Evolutionary conservation across 768 basidiomycete species (phyloP).

Genomic region (Megacollybia marginata): DNA sequence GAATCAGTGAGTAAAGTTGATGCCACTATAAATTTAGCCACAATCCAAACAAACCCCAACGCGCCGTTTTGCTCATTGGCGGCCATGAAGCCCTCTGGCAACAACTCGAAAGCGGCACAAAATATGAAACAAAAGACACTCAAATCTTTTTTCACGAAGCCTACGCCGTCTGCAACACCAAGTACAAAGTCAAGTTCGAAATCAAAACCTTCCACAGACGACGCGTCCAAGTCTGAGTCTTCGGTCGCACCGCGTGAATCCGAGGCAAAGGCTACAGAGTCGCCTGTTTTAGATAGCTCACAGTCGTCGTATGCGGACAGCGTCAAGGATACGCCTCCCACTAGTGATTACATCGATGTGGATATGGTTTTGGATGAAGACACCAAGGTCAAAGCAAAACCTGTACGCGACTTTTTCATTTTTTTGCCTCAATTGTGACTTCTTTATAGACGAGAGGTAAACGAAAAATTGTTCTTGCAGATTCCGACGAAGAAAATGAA

Average conservation of each 20-base stretch:
- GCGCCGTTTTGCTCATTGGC: background rate
- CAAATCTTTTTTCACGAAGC: conserved; percentile 55
- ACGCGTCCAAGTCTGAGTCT: conserved; percentile 7
- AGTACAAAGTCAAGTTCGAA: conserved; percentile 15
- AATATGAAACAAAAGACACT: conserved; percentile 66
- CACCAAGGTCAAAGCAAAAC: conserved; percentile 26
- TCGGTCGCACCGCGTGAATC: conserved; percentile 29
- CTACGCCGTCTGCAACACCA: conserved; percentile 7
- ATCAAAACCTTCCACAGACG: conserved; percentile 12
- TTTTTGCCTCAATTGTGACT: background rate
- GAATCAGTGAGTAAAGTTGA: too few relatives aligned
- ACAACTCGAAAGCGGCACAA: conserved; percentile 32
- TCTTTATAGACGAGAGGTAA: conserved; percentile 37
- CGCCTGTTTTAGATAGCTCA: conserved; percentile 32
- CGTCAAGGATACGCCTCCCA: conserved; percentile 56
- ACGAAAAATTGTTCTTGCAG: conserved; percentile 61
- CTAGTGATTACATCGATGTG: conserved; percentile 71
- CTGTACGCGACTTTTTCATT: conserved; percentile 19
- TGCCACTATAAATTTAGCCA: too few relatives aligned
- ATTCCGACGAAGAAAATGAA: conserved; percentile 61
- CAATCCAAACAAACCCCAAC: background rate
- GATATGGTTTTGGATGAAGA: conserved; percentile 59
- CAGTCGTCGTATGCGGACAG: conserved; percentile 40
- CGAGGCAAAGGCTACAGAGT: conserved; percentile 27
- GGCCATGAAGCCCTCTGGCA: conserved; percentile 14